These are phyloP conservation scores for Mycothermus thermophilus DNA, from an alignment of 495 filamentous ascomycete genomes.

Conservation along the genomic window DNA sequence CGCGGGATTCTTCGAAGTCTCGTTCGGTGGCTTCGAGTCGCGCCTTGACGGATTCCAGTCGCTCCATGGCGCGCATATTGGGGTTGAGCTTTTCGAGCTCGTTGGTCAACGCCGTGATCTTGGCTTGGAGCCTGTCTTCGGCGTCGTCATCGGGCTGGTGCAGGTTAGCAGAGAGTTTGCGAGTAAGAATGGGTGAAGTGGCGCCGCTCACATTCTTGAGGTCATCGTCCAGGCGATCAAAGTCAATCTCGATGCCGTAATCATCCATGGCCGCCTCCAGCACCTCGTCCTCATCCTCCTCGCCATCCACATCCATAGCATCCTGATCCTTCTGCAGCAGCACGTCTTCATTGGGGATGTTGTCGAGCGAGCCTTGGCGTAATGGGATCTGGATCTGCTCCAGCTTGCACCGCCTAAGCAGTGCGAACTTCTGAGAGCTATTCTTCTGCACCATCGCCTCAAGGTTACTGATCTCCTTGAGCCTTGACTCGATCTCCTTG, in stretches of 20 bases:
- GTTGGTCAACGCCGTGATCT: slow-evolving; percentile 53
- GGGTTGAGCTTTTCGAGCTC: slow-evolving; percentile 89
- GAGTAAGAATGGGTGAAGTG: slow-evolving; percentile 1
- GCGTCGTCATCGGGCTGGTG: slow-evolving; percentile 50
- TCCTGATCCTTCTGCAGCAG: slow-evolving; percentile 54
- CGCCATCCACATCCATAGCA: slow-evolving; percentile 74
- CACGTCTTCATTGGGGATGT: slow-evolving; percentile 76
- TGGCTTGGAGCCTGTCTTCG: slow-evolving; percentile 68
- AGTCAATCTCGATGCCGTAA: slow-evolving; percentile 88
- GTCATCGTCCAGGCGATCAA: slow-evolving; percentile 72
- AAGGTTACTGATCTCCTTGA: slow-evolving; percentile 60
- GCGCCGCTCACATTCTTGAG: slow-evolving; percentile 52
- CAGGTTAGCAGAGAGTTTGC: slow-evolving; percentile 13
- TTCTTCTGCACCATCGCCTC: slow-evolving; percentile 76
- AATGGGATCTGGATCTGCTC: slow-evolving; percentile 85
- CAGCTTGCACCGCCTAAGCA: slow-evolving; percentile 80
- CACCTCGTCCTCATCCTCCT: slow-evolving; percentile 47
- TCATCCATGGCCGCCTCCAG: slow-evolving; percentile 49
- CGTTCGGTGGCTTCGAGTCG: slow-evolving; percentile 75
- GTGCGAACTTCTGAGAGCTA: slow-evolving; percentile 64
- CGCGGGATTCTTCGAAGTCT: slow-evolving; percentile 74
- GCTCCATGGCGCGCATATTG: slow-evolving; percentile 89
- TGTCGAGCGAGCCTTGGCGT: slow-evolving; percentile 63
- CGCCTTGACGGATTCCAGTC: slow-evolving; percentile 71
- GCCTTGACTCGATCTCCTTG: slow-evolving; percentile 64